Percentiles rank a stretch among this genome's conserved stretches.
These are phyloP conservation scores for Ophiocordyceps robertsii DNA, from an alignment of 2,329 filamentous ascomycete species.

Conservation along the genomic window DNA sequence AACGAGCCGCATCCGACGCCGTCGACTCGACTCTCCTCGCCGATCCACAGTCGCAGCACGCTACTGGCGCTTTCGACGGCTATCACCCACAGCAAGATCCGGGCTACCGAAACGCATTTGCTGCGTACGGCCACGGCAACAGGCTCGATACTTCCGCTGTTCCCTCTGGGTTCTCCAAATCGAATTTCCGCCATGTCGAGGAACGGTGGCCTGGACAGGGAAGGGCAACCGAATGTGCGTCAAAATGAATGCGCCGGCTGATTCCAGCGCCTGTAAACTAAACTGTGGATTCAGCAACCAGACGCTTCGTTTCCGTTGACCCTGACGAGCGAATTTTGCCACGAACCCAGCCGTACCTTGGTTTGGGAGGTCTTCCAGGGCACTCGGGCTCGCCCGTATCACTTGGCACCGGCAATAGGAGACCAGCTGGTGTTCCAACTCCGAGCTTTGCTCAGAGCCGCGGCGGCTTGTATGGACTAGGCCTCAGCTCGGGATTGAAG, in stretches of 20 bases:
- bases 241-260: not conserved
- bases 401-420: slow-evolving; percentile 3
- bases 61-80: slow-evolving; percentile 1
- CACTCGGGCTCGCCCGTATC: slow-evolving; percentile 4
- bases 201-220: too few species aligned
- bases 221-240: slow-evolving; percentile 2
- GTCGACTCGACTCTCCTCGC: slow-evolving; percentile 15
- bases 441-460: slow-evolving; percentile 9
- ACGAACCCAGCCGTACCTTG: slow-evolving; percentile 2
- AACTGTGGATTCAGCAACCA: not conserved
- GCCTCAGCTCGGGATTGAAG: slow-evolving; percentile 16
- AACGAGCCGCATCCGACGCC: slow-evolving; percentile 36
- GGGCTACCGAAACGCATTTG: not conserved
- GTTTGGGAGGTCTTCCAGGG: slow-evolving; percentile 2
- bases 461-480: slow-evolving; percentile 10
- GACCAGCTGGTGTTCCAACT: slow-evolving; percentile 3
- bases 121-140: slow-evolving; percentile 5
- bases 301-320: not conserved
- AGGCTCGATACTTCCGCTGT: slow-evolving; percentile 8
- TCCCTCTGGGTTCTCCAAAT: slow-evolving; percentile 3
- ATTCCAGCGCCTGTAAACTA: not conserved
- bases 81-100: slow-evolving; percentile 1
- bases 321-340: slow-evolving; percentile 4
- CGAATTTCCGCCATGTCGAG: too few species aligned
- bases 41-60: slow-evolving; percentile 3